These are phyloP conservation scores for Flammula alnicola DNA, from an alignment of 1,284 basidiomycete genomes.

Conservation along the genomic window DNA sequence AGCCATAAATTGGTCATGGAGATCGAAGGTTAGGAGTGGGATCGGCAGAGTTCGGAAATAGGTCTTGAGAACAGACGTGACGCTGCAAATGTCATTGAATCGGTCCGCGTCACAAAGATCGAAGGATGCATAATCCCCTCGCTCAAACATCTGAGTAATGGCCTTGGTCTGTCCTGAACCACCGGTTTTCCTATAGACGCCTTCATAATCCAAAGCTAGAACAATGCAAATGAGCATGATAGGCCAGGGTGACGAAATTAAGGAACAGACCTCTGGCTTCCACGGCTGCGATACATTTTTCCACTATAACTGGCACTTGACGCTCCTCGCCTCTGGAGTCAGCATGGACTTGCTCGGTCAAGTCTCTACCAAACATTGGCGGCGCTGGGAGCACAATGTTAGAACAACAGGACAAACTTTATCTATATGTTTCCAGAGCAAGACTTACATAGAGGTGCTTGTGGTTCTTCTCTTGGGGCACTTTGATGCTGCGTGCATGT, in stretches of 20 bases:
- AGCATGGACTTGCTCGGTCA: slow-evolving; percentile 80
- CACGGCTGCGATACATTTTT: slow-evolving; percentile 94
- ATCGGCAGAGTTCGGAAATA: slow-evolving; percentile 93
- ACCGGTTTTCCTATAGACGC: slow-evolving; percentile 97
- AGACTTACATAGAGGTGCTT: slow-evolving; percentile 56
- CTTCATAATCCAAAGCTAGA: slow-evolving; percentile 87
- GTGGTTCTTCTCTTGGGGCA: slow-evolving; percentile 42
- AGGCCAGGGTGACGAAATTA: background rate
- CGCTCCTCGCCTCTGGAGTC: slow-evolving; percentile 70
- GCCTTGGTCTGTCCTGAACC: slow-evolving; percentile 91
- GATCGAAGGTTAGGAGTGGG: slow-evolving; percentile 88
- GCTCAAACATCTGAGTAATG: slow-evolving; percentile 95
- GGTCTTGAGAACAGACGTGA: slow-evolving; percentile 96
- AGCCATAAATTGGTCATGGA: slow-evolving; percentile 89
- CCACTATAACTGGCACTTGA: slow-evolving; percentile 86
- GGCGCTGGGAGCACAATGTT: slow-evolving; percentile 53
- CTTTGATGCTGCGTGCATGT: slow-evolving; percentile 57
- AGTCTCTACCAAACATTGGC: slow-evolving; percentile 90
- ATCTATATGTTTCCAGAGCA: background rate
- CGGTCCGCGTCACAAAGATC: slow-evolving; percentile 86
- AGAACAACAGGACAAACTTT: slow-evolving; percentile 2
- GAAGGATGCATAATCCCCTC: slow-evolving; percentile 87
- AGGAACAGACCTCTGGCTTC: slow-evolving; percentile 74
- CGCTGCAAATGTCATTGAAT: slow-evolving; percentile 97
- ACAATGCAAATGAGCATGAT: slow-evolving; percentile 6